Conservation (phyloP, 495 filamentous ascomycete genomes). For the Podospora appendiculata region DNA sequence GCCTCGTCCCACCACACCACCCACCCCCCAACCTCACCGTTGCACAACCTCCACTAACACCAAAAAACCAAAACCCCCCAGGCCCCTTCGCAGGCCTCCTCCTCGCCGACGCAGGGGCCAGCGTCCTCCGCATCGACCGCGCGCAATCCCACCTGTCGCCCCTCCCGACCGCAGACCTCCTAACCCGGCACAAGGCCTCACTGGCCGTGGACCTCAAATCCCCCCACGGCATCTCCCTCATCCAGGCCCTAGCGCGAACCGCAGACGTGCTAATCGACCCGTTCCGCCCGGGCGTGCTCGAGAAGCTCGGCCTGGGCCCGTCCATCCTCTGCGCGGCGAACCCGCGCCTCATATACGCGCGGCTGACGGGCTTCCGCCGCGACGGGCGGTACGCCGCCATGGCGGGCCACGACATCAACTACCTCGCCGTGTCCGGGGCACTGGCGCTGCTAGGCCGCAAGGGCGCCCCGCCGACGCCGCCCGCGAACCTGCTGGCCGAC, state of each 20-base stretch:
- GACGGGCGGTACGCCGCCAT: constrained; percentile 78
- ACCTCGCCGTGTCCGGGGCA: constrained; percentile 80
- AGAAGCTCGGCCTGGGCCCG: constrained; percentile 71
- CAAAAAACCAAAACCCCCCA: too few relatives aligned
- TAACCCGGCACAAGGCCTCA: constrained; percentile 72
- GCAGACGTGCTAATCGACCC: constrained; percentile 87
- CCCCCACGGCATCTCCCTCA: constrained; percentile 47
- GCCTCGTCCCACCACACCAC: not conserved
- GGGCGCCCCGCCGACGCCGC: constrained; percentile 64
- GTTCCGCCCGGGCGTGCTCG: constrained; percentile 83
- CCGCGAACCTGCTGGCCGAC: constrained; percentile 78
- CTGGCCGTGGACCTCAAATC: constrained; percentile 73
- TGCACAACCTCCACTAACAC: constrained; percentile 4
- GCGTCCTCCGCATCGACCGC: constrained; percentile 82
- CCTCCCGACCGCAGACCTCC: constrained; percentile 53
- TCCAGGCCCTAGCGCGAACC: constrained; percentile 53
- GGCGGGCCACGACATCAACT: constrained; percentile 99
- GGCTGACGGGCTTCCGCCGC: constrained; percentile 82
- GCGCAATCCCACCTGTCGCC: constrained; percentile 17
- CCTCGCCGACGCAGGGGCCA: constrained; percentile 81
- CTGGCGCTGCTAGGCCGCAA: constrained; percentile 65
- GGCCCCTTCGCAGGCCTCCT: constrained; percentile 87
- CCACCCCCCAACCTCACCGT: not conserved
- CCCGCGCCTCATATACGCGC: constrained; percentile 70
- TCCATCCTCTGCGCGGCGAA: constrained; percentile 55